These are phyloP conservation scores for Mucuna pruriens DNA, from an alignment of 306 rosid genomes.

Conservation along the genomic window DNA sequence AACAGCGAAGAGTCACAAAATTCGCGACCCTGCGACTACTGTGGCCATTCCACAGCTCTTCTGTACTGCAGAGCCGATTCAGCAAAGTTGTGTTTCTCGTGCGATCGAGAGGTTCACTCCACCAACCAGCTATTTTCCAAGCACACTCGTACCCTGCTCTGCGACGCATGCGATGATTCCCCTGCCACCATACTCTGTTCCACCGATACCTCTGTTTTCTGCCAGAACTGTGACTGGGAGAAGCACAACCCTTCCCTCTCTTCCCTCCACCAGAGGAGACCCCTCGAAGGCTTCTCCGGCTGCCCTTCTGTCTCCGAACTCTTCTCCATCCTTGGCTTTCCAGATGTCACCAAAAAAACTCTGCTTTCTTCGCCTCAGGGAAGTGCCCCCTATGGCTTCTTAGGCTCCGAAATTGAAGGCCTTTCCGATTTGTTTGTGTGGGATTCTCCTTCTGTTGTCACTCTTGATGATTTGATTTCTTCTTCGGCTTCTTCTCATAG, in stretches of 20 bases:
- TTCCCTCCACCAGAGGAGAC: slow-evolving; percentile 64
- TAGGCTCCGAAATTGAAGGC: slow-evolving; percentile 46
- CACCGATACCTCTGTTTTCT: slow-evolving; percentile 68
- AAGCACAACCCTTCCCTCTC: slow-evolving; percentile 52
- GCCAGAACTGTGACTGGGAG: slow-evolving; percentile 96
- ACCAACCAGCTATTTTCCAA: slow-evolving; percentile 83
- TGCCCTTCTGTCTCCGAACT: slow-evolving; percentile 70
- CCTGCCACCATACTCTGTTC: slow-evolving; percentile 90
- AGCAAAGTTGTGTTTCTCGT: slow-evolving; percentile 81
- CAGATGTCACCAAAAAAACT: slow-evolving; percentile 59
- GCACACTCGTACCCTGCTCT: slow-evolving; percentile 78
- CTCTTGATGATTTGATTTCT: slow-evolving; percentile 73
- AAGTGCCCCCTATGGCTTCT: slow-evolving; percentile 37
- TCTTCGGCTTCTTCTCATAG: slow-evolving; percentile 57
- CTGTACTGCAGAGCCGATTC: slow-evolving; percentile 91
- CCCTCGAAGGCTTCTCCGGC: slow-evolving; percentile 78
- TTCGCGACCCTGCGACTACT: slow-evolving; percentile 62
- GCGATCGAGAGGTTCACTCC: slow-evolving; percentile 85
- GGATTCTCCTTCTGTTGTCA: slow-evolving; percentile 72
- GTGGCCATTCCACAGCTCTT: slow-evolving; percentile 60
- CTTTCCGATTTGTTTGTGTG: slow-evolving; percentile 61
- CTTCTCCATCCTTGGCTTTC: slow-evolving; percentile 60
- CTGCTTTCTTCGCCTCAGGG: slow-evolving; percentile 46
- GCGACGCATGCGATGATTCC: slow-evolving; percentile 66
- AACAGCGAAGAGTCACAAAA: background rate